Percentiles rank a stretch among this genome's conserved stretches.
Conservation (phyloP, 106 monocot species). For the Dactylorhiza incarnata region DNA sequence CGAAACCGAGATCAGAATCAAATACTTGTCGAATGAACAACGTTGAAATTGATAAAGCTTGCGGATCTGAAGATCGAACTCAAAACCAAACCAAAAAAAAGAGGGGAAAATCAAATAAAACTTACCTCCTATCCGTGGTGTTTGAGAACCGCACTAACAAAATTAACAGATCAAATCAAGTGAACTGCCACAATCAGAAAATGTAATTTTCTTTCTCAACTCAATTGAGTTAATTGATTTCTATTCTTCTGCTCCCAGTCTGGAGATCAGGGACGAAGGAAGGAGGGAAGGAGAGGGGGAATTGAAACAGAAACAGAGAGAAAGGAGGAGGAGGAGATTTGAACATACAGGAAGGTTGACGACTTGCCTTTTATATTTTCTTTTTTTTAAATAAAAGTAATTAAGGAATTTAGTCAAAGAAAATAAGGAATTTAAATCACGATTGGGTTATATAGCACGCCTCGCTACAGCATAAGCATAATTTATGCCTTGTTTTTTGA, state of each 20-base stretch:
- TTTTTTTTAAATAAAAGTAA: too few species aligned
- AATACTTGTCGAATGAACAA: neutral
- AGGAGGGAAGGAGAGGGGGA: neutral
- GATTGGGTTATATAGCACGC: too few species aligned
- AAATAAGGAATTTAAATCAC: too few species aligned
- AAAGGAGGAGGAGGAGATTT: neutral
- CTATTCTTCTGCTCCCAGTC: neutral
- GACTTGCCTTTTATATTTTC: too few species aligned
- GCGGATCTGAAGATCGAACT: slow-evolving; percentile 2
- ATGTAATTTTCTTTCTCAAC: neutral
- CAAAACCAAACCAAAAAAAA: neutral
- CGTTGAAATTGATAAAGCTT: neutral
- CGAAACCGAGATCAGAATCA: neutral
- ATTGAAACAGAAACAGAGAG: neutral
- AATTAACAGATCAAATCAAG: neutral
- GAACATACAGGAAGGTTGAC: neutral
- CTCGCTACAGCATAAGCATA: too few species aligned
- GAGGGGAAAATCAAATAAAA: neutral
- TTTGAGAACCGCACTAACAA: neutral
- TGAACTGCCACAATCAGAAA: neutral
- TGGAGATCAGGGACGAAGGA: neutral
- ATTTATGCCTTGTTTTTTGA: too few species aligned
- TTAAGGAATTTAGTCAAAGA: too few species aligned
- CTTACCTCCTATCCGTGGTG: neutral
- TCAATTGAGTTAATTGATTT: neutral